Base-by-base conservation (phyloP, 192 early-diverging fungal species). In the Gigaspora rosea region DNA sequence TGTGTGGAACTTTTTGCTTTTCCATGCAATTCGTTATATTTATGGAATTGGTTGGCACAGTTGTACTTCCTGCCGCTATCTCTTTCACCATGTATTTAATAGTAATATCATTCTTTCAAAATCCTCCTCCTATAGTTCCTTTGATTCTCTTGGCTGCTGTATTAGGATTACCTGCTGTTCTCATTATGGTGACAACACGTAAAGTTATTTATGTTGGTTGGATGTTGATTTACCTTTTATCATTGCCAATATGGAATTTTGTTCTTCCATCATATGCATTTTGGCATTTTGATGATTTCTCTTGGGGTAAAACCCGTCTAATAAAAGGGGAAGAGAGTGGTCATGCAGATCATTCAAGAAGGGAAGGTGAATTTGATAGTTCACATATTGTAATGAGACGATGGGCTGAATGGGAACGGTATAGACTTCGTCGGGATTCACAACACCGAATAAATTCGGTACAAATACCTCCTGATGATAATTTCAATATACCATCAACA, bases 1-100 rank as follows among this genome's bases (percentile, higher is more conserved):
- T 96, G 64, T 96, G 95, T 82, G 95, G 95, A 4, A 92, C 90
- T 8, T 96, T 95, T 81, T 95, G 93, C 74, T 94, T 95, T 78
- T 93, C 92, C 49, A 94, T 96, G 95, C 96, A 98, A 88, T 98
- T 98, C 84, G 90, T 97, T 57, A 91, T 98, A 56, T 94, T 95
- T 69, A 94, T 98, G 91, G 96, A 98, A 57, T 85, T 99, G 36
- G 85, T 96, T 47, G 96, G 95, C 46, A 97, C 97, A 8, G 87
- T 97, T 35, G 92, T 94, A 11, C 85, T 99, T 16, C 97, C 97
- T 0, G 97, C 95, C 18, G 95, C 96, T 61, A 95, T 96, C 65
- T 81, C 84, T 0, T 96, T 95, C 80, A 97, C 95, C 1, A 54
- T 96, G 50, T 97, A 96, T 79, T 82, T 97, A 67, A 82, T 96